A percentile compares a stretch with the other conserved stretches of the same genome.
These are phyloP conservation scores for Tylopilus sp. DNA, from an alignment of 768 basidiomycete species.

Conservation along the genomic window DNA sequence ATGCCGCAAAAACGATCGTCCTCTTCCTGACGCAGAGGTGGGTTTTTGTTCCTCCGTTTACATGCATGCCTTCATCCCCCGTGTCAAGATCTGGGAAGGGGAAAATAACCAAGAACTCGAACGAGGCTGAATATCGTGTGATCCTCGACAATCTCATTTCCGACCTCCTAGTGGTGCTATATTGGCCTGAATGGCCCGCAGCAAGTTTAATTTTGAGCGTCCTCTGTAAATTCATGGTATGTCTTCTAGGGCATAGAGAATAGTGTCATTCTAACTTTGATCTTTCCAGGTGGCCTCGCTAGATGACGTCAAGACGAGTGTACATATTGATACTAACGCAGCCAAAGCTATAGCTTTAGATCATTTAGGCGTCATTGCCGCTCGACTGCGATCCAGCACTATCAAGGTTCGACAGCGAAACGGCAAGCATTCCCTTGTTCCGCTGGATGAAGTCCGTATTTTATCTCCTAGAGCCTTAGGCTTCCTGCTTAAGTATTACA, in stretches of 20 bases:
- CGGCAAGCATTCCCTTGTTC: constrained; percentile 40
- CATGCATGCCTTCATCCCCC: constrained; percentile 1
- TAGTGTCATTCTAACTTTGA: no score
- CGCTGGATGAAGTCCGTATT: constrained; percentile 66
- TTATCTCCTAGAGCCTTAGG: neutral
- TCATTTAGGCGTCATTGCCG: constrained; percentile 90
- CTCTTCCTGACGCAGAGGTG: constrained; percentile 70
- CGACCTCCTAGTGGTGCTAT: constrained; percentile 83
- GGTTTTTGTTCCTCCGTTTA: neutral
- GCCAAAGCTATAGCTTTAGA: constrained; percentile 89
- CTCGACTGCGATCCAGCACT: constrained; percentile 63
- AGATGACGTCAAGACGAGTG: constrained; percentile 73
- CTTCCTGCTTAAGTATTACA: constrained; percentile 21
- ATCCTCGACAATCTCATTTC: constrained; percentile 90
- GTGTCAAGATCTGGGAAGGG: constrained; percentile 76
- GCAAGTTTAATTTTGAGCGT: constrained; percentile 79
- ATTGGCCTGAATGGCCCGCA: constrained; percentile 98
- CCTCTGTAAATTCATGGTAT: constrained; percentile 82
- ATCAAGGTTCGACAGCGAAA: constrained; percentile 36
- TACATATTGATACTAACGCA: constrained; percentile 70
- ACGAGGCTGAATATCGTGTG: constrained; percentile 89
- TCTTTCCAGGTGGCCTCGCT: constrained; percentile 66
- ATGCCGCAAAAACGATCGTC: constrained; percentile 82
- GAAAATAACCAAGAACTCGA: constrained; percentile 84
- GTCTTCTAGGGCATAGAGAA: constrained; percentile 7